Evolutionary conservation across 768 basidiomycete species (phyloP), one percentile per base, ranked within the genome.

Genomic region (Lactarius tabidus): DNA sequence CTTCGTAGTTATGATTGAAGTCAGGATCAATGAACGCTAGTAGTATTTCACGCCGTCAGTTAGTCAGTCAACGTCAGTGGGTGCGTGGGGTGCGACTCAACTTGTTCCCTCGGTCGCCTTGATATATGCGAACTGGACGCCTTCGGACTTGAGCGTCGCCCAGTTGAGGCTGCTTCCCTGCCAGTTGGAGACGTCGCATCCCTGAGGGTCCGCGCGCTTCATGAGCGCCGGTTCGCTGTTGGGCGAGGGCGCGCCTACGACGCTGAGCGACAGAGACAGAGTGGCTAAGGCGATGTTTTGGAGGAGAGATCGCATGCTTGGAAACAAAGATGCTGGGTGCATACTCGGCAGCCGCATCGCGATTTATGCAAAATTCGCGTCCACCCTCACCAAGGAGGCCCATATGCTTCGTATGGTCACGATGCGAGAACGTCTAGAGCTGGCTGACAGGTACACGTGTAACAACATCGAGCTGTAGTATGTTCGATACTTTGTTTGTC

Each of bases 41-140:
- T 38, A 0, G 60, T n/a, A n/a, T n/a, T n/a, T n/a, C n/a, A n/a
- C 58, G 12, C 6, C 56, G 76, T 79, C 53, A 23, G 38, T 56
- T 3, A 35, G 20, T n/a, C n/a, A n/a, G n/a, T n/a, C n/a, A n/a
- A n/a, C n/a, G 8, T 33, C 33, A 33, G 8, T 33, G 33, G 33
- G 33, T 33, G 33, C n/a, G n/a, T n/a, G n/a, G n/a, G n/a, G n/a
- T n/a, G n/a, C n/a, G n/a, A 55, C 31, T 56, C n/a, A 45, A 85
- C 84, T 71, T n/a, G 78, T 85, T 10, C 82, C 82, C 71, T 88
- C 86, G 3, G 86, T 88, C 10, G 86, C 87, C 71, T 88, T 88
- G 80, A 88, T 87, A 70, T 80, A 88, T 3, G 76, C 83, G 69
- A 86, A 88, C 15, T 75, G 63, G 36, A 86, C 72, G 4, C 84